Conservation (phyloP, 2,329 filamentous ascomycete genomes). For the Metarhizium humberi region DNA sequence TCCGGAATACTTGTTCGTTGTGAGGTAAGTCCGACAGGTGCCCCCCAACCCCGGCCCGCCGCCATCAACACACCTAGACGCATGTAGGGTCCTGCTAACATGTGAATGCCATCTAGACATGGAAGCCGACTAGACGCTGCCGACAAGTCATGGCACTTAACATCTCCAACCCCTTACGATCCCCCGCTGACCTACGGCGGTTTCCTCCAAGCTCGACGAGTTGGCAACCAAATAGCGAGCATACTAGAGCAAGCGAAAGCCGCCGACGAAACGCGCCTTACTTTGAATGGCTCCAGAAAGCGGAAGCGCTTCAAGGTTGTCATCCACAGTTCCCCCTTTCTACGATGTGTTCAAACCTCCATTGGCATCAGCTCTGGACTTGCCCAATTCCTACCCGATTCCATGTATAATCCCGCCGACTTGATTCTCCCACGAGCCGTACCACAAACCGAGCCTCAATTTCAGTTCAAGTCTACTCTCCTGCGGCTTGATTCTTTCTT, state of each 20-base stretch:
- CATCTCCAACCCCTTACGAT: constrained; percentile 89
- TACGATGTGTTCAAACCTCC: constrained; percentile 87
- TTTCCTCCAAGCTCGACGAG: constrained; percentile 75
- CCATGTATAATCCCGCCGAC: constrained; percentile 22
- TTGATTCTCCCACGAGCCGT: constrained; percentile 23
- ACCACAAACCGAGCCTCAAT: constrained; percentile 13
- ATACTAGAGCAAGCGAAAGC: constrained; percentile 49
- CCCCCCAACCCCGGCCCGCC: too few species aligned
- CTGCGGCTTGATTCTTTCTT: constrained; percentile 86
- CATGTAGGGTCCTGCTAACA: background rate
- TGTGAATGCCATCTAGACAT: constrained; percentile 47
- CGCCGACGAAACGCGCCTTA: constrained; percentile 26
- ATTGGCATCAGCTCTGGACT: constrained; percentile 82
- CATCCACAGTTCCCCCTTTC: constrained; percentile 87
- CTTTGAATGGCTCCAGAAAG: constrained; percentile 17
- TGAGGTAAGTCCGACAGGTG: constrained; percentile 22
- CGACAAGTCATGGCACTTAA: constrained; percentile 90
- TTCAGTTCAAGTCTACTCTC: constrained; percentile 43
- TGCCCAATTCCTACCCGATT: constrained; percentile 40
- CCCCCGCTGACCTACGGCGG: constrained; percentile 91
- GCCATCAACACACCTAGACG: background rate
- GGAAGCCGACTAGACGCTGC: constrained; percentile 89
- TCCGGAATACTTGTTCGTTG: constrained; percentile 33
- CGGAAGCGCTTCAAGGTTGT: constrained; percentile 66
- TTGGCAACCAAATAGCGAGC: constrained; percentile 76